Evolutionary conservation across 2,329 filamentous ascomycete species (phyloP).

Genomic region (Penicillium decumbens): DNA sequence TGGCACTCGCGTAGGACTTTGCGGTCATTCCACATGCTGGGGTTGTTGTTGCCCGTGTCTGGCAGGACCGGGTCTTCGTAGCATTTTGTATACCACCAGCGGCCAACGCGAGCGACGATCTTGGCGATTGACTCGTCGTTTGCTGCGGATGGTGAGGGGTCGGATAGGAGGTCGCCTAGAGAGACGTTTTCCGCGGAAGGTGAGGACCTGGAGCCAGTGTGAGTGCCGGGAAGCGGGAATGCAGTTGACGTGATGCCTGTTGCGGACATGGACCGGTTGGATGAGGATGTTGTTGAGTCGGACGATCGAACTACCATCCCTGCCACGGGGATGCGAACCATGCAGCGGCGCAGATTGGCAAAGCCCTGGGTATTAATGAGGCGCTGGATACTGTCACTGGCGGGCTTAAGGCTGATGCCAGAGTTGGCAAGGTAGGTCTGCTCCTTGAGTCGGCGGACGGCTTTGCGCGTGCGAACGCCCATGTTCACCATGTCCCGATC

Average conservation of each 20-base stretch:
- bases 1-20: conserved; percentile 77
- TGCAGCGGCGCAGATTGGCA: conserved; percentile 47
- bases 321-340: conserved; percentile 47
- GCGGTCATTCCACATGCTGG: conserved; percentile 74
- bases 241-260: conserved; percentile 24
- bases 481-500: conserved; percentile 51
- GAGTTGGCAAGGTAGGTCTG: conserved; percentile 42
- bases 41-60: conserved; percentile 45
- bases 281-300: conserved; percentile 40
- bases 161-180: conserved; percentile 68
- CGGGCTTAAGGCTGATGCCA: conserved; percentile 44
- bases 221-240: conserved; percentile 17
- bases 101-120: conserved; percentile 83
- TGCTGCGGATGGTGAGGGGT: conserved; percentile 61
- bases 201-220: conserved; percentile 23
- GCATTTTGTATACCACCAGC: conserved; percentile 95
- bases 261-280: conserved; percentile 31
- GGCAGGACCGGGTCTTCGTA: conserved; percentile 67
- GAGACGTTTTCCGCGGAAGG: conserved; percentile 41
- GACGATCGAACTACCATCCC: conserved; percentile 42
- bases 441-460: conserved; percentile 45
- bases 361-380: conserved; percentile 45
- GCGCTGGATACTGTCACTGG: conserved; percentile 47
- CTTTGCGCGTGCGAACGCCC: conserved; percentile 45
- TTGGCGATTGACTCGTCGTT: conserved; percentile 84